A percentile compares a stretch with the other conserved stretches of the same genome.
Evolutionary conservation across 2,329 filamentous ascomycete genomes (phyloP).

Genomic region (Monosporascus sp.): DNA sequence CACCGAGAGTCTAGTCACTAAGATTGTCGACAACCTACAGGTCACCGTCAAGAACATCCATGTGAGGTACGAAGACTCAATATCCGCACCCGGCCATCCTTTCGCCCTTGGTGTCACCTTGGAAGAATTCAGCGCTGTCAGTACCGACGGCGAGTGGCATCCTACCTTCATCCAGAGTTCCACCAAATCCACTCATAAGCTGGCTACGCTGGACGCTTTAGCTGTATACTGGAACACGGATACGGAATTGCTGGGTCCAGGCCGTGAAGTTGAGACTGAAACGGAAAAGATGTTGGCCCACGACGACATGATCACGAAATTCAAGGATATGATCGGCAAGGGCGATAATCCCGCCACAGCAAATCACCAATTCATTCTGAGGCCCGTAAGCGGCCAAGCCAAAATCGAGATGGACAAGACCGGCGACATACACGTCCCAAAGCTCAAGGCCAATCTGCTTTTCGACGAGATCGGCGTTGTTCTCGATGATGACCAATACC

Average conservation of each 20-base stretch:
- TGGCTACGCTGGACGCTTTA: conserved; percentile 82
- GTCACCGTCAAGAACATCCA: conserved; percentile 98
- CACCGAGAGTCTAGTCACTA: conserved; percentile 87
- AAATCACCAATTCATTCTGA: conserved; percentile 87
- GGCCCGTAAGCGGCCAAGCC: conserved; percentile 90
- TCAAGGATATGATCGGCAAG: conserved; percentile 75
- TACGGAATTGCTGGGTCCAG: conserved; percentile 73
- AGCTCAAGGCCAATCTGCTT: conserved; percentile 82
- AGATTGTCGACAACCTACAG: conserved; percentile 97
- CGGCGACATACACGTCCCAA: conserved; percentile 70
- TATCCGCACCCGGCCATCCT: conserved; percentile 89
- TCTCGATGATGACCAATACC: conserved; percentile 96
- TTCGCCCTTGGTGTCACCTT: conserved; percentile 90
- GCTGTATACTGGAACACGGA: conserved; percentile 99
- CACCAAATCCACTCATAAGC: conserved; percentile 79
- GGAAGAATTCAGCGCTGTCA: conserved; percentile 94
- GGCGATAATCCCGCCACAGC: conserved; percentile 49
- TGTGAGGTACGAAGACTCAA: conserved; percentile 94
- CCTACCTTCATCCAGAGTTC: conserved; percentile 93
- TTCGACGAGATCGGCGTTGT: conserved; percentile 98
- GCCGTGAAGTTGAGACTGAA: conserved; percentile 62
- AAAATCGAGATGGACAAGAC: conserved; percentile 95
- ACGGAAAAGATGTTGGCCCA: conserved; percentile 62
- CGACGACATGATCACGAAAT: conserved; percentile 69
- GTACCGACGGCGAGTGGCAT: conserved; percentile 90